phyloP scores from a whole-genome alignment of 2,329 filamentous ascomycete species.

The Aspergillus clavatus region DNA sequence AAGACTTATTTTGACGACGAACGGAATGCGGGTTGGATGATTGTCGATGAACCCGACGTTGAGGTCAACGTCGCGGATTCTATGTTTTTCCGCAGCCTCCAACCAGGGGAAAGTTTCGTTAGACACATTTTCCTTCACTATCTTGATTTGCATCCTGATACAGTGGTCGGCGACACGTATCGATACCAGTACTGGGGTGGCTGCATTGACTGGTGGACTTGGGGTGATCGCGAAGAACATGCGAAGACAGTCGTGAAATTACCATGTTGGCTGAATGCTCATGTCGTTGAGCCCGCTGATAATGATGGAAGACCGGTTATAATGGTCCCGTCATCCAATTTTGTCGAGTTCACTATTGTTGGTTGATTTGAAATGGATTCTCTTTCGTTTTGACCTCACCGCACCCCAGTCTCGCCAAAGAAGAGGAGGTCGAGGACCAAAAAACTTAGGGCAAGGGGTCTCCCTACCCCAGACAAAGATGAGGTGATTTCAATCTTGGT shows the following conservation, averaged over 20 bases:
- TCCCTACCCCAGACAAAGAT: too few species aligned
- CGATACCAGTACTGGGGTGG: constrained; percentile 6
- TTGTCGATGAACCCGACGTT: constrained; percentile 4
- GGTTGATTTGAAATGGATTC: neutral
- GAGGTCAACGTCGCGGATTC: constrained; percentile 3
- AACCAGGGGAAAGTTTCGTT: too few species aligned
- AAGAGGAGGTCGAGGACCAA: too few species aligned
- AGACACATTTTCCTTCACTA: neutral
- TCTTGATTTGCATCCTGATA: constrained; percentile 2
- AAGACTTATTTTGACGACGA: constrained; percentile 4
- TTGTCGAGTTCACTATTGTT: constrained; percentile 7
- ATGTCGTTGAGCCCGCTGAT: constrained; percentile 6
- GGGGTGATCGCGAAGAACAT: constrained; percentile 5
- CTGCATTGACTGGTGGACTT: constrained; percentile 6
- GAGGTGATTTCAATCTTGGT: too few species aligned
- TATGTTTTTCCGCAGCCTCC: constrained; percentile 1
- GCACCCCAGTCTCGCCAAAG: too few species aligned
- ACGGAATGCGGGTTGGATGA: constrained; percentile 1
- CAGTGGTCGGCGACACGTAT: constrained; percentile 7
- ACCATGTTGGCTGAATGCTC: constrained; percentile 5
- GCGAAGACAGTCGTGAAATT: constrained; percentile 6
- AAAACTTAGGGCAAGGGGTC: too few species aligned
- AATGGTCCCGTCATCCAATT: constrained; percentile 2
- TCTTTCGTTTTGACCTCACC: too few species aligned
- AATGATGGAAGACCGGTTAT: constrained; percentile 7